These are phyloP conservation scores for Fusarium chaquense DNA, from an alignment of 2,329 filamentous ascomycete genomes.

Conservation along the genomic window DNA sequence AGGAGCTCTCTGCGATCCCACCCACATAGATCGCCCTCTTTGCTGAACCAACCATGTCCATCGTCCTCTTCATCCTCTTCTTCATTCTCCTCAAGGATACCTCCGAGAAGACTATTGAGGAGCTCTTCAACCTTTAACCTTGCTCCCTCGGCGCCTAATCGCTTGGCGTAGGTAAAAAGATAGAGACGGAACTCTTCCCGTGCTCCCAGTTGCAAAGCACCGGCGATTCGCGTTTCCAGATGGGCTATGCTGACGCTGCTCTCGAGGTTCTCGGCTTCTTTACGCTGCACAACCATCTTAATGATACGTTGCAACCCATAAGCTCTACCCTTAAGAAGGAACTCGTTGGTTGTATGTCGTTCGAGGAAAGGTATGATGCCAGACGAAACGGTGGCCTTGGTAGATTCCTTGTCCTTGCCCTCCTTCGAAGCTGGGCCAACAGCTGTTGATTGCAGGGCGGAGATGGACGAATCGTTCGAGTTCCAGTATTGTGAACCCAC, in stretches of 20 bases:
- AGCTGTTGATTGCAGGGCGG: constrained; percentile 79
- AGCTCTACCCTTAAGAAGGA: constrained; percentile 88
- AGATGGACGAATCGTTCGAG: constrained; percentile 90
- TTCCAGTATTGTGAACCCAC: constrained; percentile 99
- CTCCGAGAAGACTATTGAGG: constrained; percentile 82
- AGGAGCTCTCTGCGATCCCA: constrained; percentile 90
- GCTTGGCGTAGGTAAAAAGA: constrained; percentile 97
- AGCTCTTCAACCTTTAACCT: constrained; percentile 93
- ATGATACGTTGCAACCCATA: constrained; percentile 92
- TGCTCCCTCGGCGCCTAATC: constrained; percentile 89
- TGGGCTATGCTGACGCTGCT: constrained; percentile 92
- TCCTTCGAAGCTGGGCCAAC: constrained; percentile 68
- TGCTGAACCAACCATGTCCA: constrained; percentile 72
- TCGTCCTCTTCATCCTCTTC: constrained; percentile 52
- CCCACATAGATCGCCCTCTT: constrained; percentile 82
- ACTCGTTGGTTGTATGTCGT: constrained; percentile 93
- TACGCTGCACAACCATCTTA: constrained; percentile 86
- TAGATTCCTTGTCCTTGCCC: constrained; percentile 59
- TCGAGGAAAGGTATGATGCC: constrained; percentile 95
- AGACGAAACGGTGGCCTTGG: constrained; percentile 75
- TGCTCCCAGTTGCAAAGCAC: constrained; percentile 84
- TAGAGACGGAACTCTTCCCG: constrained; percentile 95
- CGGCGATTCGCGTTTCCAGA: constrained; percentile 93
- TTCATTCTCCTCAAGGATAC: constrained; percentile 71
- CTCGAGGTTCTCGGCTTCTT: constrained; percentile 94